These are phyloP conservation scores for Raffaelea ambrosiae DNA, from an alignment of 2,329 filamentous ascomycete genomes.

Conservation along the genomic window DNA sequence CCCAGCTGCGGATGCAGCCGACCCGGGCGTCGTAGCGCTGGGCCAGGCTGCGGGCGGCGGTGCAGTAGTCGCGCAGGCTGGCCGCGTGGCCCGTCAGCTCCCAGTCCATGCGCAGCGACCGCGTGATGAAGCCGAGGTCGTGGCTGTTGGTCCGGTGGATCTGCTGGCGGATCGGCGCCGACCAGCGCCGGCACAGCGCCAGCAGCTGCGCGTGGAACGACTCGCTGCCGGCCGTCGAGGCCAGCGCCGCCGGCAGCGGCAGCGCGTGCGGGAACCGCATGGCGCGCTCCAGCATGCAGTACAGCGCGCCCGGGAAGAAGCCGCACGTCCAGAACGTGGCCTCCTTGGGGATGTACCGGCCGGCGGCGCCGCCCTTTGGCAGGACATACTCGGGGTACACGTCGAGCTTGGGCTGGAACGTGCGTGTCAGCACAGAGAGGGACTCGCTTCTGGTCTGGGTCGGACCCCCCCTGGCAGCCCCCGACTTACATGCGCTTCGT, in stretches of 20 bases:
- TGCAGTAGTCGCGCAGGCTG: slow-evolving; percentile 31
- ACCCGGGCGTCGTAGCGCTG: slow-evolving; percentile 32
- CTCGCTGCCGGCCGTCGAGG: slow-evolving; percentile 1
- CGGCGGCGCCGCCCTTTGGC: not conserved
- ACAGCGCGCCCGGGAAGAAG: slow-evolving; percentile 30
- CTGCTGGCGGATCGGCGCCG: slow-evolving; percentile 27
- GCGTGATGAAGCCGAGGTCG: slow-evolving; percentile 42
- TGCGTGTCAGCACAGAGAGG: not conserved
- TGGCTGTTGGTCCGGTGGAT: slow-evolving; percentile 39
- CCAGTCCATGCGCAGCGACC: slow-evolving; percentile 7
- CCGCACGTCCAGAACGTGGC: slow-evolving; percentile 33
- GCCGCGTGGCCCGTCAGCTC: slow-evolving; percentile 9
- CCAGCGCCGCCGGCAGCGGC: not conserved
- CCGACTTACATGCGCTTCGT: slow-evolving; percentile 1
- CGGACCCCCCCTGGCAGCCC: not conserved
- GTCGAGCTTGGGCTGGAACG: slow-evolving; percentile 1
- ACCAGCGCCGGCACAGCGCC: slow-evolving; percentile 20
- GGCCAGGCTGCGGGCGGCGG: slow-evolving; percentile 32
- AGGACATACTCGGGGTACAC: slow-evolving; percentile 9
- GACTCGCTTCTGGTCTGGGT: too few species aligned
- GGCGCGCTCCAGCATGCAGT: slow-evolving; percentile 24
- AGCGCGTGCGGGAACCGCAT: slow-evolving; percentile 19
- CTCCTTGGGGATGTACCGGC: slow-evolving; percentile 3
- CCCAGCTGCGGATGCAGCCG: slow-evolving; percentile 42
- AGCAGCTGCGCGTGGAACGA: slow-evolving; percentile 13